These are phyloP conservation scores for Sporothrix phasma DNA, from an alignment of 2,329 filamentous ascomycete genomes.

Conservation along the genomic window DNA sequence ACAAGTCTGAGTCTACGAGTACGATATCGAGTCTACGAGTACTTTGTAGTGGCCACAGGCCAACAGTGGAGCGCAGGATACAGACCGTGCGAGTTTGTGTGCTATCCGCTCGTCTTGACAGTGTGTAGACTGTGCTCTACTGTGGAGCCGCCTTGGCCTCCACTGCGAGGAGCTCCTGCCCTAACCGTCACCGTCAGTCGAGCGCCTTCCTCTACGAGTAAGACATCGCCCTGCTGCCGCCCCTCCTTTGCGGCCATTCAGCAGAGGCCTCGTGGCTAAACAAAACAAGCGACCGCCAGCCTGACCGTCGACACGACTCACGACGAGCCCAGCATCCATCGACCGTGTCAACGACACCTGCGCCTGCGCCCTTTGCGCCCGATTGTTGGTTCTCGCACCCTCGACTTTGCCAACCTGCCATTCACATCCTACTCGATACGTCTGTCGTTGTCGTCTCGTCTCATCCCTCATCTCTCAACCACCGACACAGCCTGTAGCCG, in stretches of 20 bases:
- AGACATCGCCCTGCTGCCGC: background rate
- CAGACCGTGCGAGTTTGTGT: background rate
- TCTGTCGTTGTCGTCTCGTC: background rate
- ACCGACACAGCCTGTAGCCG: background rate
- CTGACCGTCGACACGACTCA: background rate
- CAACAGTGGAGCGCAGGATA: background rate
- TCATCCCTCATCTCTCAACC: background rate
- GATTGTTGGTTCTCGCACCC: too few relatives aligned
- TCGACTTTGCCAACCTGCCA: background rate
- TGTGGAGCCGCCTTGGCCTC: background rate
- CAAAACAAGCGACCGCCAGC: slow-evolving; percentile 1
- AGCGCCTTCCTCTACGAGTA: background rate
- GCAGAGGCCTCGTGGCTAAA: slow-evolving; percentile 5
- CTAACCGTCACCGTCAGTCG: background rate
- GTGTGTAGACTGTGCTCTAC: background rate
- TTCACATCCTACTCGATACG: background rate
- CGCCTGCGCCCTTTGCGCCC: background rate
- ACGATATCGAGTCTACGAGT: too few relatives aligned
- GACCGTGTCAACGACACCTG: background rate
- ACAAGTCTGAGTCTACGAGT: too few relatives aligned
- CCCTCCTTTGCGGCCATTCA: background rate
- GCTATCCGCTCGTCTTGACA: background rate
- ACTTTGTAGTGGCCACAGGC: background rate
- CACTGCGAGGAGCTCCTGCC: slow-evolving; percentile 1
- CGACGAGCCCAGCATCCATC: background rate